Conservation (phyloP, 2,329 filamentous ascomycete genomes). For the Beauveria sp. region DNA sequence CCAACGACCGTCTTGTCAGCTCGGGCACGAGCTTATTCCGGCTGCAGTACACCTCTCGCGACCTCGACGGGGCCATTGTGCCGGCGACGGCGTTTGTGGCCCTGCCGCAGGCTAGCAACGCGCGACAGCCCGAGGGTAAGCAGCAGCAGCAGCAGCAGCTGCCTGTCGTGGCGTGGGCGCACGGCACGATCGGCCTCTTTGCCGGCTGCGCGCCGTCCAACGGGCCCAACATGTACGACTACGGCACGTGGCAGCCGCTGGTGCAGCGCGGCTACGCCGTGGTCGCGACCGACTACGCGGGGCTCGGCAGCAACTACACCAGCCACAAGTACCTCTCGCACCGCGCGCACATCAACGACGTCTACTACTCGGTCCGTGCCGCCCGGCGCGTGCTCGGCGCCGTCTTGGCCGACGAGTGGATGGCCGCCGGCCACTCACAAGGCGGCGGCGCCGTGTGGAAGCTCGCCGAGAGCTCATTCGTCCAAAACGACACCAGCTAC, state of each 20-base stretch:
- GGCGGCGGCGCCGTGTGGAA: conserved; percentile 17
- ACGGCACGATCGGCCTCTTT: conserved; percentile 15
- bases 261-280: conserved; percentile 14
- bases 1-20: conserved; percentile 4
- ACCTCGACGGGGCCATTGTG: conserved; percentile 12
- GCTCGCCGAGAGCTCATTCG: conserved; percentile 13
- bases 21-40: conserved; percentile 13
- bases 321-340: conserved; percentile 15
- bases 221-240: conserved; percentile 12
- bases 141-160: background rate
- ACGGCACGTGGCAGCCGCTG: conserved; percentile 13
- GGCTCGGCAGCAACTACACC: conserved; percentile 17
- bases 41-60: conserved; percentile 15
- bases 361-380: background rate
- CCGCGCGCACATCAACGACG: conserved; percentile 12
- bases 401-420: conserved; percentile 11
- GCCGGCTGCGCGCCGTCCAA: conserved; percentile 15
- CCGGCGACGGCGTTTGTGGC: conserved; percentile 15
- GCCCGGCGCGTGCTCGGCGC: conserved; percentile 9
- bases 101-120: background rate
- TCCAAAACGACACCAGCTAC: conserved; percentile 4
- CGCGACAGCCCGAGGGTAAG: background rate
- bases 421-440: conserved; percentile 15
- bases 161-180: conserved; percentile 13
- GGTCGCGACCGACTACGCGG: conserved; percentile 18